Evolutionary conservation across 2,329 filamentous ascomycete genomes (phyloP), one percentile per base, ranked within the genome.

Genomic region (Saccharata proteae): DNA sequence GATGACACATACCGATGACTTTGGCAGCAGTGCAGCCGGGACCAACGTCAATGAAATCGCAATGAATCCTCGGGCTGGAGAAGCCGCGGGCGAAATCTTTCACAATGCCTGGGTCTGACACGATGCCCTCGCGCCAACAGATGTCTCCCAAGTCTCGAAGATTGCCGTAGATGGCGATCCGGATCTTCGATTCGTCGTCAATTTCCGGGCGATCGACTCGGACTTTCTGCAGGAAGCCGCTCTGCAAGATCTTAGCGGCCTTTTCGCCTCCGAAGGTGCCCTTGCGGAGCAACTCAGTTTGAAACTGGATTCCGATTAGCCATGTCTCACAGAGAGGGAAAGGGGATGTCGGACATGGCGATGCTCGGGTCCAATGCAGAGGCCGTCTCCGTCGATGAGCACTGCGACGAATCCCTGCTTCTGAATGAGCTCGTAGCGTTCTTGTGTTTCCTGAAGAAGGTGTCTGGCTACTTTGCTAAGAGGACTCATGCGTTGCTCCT

Each of bases 61-160:
- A 62, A 5, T 51, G 35, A 4, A 58, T 51, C 40, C 62, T 60
- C 25, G 57, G 60, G 30, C 56, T 57, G 38, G 69, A 71, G 45
- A 73, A 69, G n/a, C 68, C 69, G 20, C 60, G 61, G 16, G 62
- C 58, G 44, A 74, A 74, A 24, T 67, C 62, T 26, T 67, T 60
- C 32, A 72, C 48, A 6, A 54, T 39, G 5, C 48, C 43, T 7
- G 52, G 40, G 8, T 62, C 55, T 12, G 59, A 48, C 19, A 65
- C 54, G 22, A 65, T 49, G 12, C 65, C 65, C 30, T 53, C 54
- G 30, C 55, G 56, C 26, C 56, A 50, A 35, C 67, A 65, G 9
- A 55, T 53, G 20, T 71, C 62, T 19, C 56, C 57, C 25, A 73
- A 51, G 16, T 60, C 61, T 39, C 59, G 62, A 26, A 69, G 48